Evolutionary conservation across 768 basidiomycete genomes (phyloP), one percentile per base, ranked within the genome.

Genomic region (Tulasnella sp.): DNA sequence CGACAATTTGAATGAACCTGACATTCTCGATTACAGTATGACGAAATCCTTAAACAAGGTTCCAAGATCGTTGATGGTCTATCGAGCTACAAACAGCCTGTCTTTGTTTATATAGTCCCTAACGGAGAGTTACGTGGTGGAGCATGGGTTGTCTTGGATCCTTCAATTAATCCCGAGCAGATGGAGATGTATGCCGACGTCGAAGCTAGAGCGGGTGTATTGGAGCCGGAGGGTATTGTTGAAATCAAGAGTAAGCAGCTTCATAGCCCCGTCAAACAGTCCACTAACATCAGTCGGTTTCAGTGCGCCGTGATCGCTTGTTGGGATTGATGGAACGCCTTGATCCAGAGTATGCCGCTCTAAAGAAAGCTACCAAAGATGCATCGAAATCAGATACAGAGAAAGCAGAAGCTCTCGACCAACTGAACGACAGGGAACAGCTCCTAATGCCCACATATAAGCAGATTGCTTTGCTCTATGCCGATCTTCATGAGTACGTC

Each of bases 161-260:
- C 95, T 25, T 86, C 88, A 15, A 98, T 99, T 72, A 98, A 98
- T 69, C 71, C 81, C 2, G 80, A 87, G 60, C 89, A 95, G 66
- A 95, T 99, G 93, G 85, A 95, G 69, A 98, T 99, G 93, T 98
- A 91, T 61, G 93, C 92, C 22, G 95, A 98, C 62, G 79, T 85
- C 39, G 92, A 95, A 6, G 78, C 95, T 19, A 83, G 95, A 50
- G 95, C 91, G 39, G 95, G 95, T 72, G 89, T 99, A 27, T 63
- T 74, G 39, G 95, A 99, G 64, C 87, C 95, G 2, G 95, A 98
- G 68, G 95, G 95, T 65, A 78, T 98, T 61, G 75, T 98, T 52
- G 95, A 98, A 67, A 93, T 95, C 72, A 93, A 92, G 75, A 79
- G 53, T 54, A 27, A 28, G 46, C 39, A n/a, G n/a, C n/a, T n/a